These are phyloP conservation scores for Rhodotorula diobovata DNA, from an alignment of 768 basidiomycete genomes.

Conservation along the genomic window DNA sequence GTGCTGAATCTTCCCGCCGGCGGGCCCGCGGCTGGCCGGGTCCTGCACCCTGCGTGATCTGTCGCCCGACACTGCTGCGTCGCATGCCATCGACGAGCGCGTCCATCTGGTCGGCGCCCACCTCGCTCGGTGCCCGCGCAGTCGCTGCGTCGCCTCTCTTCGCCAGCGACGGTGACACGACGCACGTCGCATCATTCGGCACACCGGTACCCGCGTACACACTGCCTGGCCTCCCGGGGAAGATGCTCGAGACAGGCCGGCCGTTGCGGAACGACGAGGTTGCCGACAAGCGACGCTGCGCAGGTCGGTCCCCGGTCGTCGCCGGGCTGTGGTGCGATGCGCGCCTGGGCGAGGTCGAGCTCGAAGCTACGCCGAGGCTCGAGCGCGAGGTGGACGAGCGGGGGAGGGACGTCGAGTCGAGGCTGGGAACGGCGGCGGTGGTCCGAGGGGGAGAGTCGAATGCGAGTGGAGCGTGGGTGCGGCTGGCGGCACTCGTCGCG, in stretches of 20 bases:
- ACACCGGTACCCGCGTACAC: no score
- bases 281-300: background rate
- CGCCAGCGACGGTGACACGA: background rate
- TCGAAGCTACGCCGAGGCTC: background rate
- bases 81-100: background rate
- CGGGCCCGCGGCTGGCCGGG: background rate
- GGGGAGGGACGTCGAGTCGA: background rate
- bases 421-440: background rate
- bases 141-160: background rate
- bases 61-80: background rate
- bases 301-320: background rate
- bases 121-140: background rate
- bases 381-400: slow-evolving; percentile 2
- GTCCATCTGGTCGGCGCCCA: slow-evolving; percentile 5
- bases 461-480: background rate
- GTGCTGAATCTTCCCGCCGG: background rate
- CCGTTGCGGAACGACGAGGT: background rate
- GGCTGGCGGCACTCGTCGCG: background rate
- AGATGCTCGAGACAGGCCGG: background rate
- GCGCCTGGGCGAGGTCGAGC: background rate
- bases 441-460: background rate
- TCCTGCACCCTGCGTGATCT: background rate
- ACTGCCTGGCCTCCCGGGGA: background rate
- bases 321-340: background rate
- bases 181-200: no score